Conservation (phyloP, 805 yeast species). For the Saccharomycopsis selenospora region DNA sequence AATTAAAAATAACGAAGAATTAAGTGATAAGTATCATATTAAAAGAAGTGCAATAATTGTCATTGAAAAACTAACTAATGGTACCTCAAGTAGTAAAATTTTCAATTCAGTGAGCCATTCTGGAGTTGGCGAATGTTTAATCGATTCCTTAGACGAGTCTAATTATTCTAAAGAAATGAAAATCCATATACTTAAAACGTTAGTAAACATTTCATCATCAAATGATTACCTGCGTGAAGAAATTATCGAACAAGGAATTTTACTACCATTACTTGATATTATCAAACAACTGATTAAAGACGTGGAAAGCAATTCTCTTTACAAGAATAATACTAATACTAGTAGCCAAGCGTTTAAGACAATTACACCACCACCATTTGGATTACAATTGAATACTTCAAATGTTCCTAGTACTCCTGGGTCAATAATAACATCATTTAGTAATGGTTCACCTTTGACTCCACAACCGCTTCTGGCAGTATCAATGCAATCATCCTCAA, state of each 20-base stretch:
- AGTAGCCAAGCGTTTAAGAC: not conserved
- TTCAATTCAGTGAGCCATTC: slow-evolving; percentile 1
- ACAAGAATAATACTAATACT: not conserved
- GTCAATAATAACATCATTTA: not conserved
- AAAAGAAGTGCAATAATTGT: slow-evolving; percentile 9
- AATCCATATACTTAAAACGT: slow-evolving; percentile 2
- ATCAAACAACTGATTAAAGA: slow-evolving; percentile 1
- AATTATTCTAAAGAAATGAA: slow-evolving; percentile 6
- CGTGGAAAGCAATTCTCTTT: not conserved
- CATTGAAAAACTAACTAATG: slow-evolving; percentile 10
- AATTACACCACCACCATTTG: not conserved
- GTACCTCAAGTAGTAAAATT: not conserved
- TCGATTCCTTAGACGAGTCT: slow-evolving; percentile 12
- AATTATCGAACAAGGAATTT: slow-evolving; percentile 9
- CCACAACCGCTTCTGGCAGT: not conserved
- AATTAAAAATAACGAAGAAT: slow-evolving; percentile 5
- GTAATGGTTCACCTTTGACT: slow-evolving; percentile 1
- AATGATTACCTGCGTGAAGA: slow-evolving; percentile 15
- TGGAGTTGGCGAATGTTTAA: slow-evolving; percentile 10
- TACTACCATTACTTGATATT: slow-evolving; percentile 8
- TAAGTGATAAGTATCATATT: slow-evolving; percentile 2
- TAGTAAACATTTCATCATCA: slow-evolving; percentile 12
- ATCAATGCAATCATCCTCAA: not conserved
- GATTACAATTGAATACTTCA: not conserved
- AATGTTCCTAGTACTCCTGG: not conserved